Evolutionary conservation across 352 stramenopile genomes (phyloP).

Genomic region (Phytophthora citrophthora): DNA sequence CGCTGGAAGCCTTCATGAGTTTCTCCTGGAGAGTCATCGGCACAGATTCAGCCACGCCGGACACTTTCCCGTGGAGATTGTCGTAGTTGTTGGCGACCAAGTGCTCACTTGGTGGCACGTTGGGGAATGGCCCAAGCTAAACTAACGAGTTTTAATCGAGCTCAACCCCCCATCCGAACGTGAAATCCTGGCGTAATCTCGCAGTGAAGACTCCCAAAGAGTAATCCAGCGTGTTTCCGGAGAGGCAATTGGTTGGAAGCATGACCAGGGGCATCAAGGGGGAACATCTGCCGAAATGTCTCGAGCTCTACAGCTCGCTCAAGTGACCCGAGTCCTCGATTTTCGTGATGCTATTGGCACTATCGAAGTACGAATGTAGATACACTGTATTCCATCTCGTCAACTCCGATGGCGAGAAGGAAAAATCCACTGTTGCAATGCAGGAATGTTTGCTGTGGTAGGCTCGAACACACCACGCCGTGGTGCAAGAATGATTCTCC

Average conservation of each 20-base stretch:
- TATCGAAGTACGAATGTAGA: too few species aligned
- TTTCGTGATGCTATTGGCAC: too few species aligned
- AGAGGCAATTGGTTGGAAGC: not conserved
- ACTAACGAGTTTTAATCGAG: not conserved
- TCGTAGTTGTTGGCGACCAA: not conserved
- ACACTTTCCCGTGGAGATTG: not conserved
- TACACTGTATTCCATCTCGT: too few species aligned
- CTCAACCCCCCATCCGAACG: not conserved
- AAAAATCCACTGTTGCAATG: not conserved
- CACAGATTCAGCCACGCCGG: not conserved
- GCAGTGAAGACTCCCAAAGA: not conserved
- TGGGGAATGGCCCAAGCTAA: not conserved
- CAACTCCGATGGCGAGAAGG: too few species aligned
- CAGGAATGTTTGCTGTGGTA: not conserved
- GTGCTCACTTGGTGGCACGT: not conserved
- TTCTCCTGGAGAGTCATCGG: conserved; percentile 17
- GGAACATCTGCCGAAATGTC: not conserved
- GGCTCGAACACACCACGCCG: not conserved
- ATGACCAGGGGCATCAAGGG: not conserved
- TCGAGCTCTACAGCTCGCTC: not conserved
- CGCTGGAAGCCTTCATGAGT: conserved; percentile 3
- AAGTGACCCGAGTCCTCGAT: not conserved
- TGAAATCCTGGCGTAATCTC: not conserved
- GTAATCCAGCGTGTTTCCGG: not conserved
- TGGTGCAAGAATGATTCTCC: not conserved